A percentile compares a stretch with the other conserved stretches of the same genome.
These are phyloP conservation scores for Sugiyamaella castrensis DNA, from an alignment of 1,139 yeast species.

Conservation along the genomic window DNA sequence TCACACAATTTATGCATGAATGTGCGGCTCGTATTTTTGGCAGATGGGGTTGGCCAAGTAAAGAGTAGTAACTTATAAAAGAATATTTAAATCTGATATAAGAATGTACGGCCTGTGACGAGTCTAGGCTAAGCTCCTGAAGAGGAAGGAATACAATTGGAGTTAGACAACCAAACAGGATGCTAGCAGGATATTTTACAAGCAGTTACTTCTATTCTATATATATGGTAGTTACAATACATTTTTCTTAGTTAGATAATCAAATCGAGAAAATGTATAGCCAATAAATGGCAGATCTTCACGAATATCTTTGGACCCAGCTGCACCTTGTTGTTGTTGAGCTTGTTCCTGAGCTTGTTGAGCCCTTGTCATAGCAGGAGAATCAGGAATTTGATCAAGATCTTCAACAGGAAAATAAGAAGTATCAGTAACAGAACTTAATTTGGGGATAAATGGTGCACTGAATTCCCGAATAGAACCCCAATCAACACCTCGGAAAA, in stretches of 20 bases:
- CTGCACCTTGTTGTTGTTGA: constrained; percentile 36
- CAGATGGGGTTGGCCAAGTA: too few species aligned
- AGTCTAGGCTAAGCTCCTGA: too few species aligned
- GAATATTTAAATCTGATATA: too few species aligned
- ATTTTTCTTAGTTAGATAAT: constrained; percentile 82
- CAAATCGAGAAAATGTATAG: constrained; percentile 91
- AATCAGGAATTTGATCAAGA: constrained; percentile 92
- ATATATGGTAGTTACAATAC: constrained; percentile 49
- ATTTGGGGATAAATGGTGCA: constrained; percentile 89
- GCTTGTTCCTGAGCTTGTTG: constrained; percentile 22
- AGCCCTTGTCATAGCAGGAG: constrained; percentile 39
- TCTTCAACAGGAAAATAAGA: constrained; percentile 98
- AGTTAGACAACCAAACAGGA: too few species aligned
- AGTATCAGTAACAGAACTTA: constrained; percentile 89
- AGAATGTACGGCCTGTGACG: too few species aligned
- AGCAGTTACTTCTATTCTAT: too few species aligned
- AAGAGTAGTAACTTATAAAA: too few species aligned
- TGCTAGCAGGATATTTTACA: too few species aligned
- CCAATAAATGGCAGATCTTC: constrained; percentile 96
- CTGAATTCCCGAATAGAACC: constrained; percentile 84
- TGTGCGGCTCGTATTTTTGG: too few species aligned
- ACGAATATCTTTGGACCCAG: constrained; percentile 53
- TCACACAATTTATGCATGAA: too few species aligned
- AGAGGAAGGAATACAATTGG: too few species aligned
- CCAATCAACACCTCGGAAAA: constrained; percentile 97